A percentile compares a stretch with the other conserved stretches of the same genome.
phyloP scores from a whole-genome alignment of 805 yeast species.

The Monosporozyma unispora region DNA sequence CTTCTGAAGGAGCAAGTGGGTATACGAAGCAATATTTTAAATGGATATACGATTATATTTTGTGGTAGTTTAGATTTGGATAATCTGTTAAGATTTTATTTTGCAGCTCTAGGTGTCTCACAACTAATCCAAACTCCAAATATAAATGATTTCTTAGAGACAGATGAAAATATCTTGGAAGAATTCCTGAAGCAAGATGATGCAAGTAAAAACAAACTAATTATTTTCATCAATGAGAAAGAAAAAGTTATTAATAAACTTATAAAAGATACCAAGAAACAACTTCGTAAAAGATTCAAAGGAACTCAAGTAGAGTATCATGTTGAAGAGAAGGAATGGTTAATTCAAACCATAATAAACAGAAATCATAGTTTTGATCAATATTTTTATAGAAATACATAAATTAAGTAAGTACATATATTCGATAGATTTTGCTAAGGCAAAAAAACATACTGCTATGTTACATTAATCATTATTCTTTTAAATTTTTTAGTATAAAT shows the following conservation, averaged over 20 bases:
- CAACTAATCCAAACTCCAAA: slow-evolving; percentile 7
- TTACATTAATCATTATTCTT: background rate
- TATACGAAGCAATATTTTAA: slow-evolving; percentile 17
- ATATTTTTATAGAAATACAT: background rate
- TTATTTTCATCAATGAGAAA: slow-evolving; percentile 17
- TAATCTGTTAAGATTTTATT: slow-evolving; percentile 19
- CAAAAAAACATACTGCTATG: background rate
- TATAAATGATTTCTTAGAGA: background rate
- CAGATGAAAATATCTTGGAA: background rate
- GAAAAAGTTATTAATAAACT: slow-evolving; percentile 6
- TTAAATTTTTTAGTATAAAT: background rate
- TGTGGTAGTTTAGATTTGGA: slow-evolving; percentile 23
- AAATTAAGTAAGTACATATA: background rate
- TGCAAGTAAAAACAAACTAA: background rate
- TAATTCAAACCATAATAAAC: slow-evolving; percentile 25
- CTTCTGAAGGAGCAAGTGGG: slow-evolving; percentile 36
- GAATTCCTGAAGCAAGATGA: background rate
- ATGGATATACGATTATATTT: slow-evolving; percentile 30
- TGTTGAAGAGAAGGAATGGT: slow-evolving; percentile 29
- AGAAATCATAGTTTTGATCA: slow-evolving; percentile 11
- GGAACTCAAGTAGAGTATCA: slow-evolving; percentile 5
- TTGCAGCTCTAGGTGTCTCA: slow-evolving; percentile 18
- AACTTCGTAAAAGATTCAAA: slow-evolving; percentile 1
- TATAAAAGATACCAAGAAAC: slow-evolving; percentile 6
- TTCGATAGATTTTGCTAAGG: background rate